Base-by-base conservation (phyloP, 441 rosid genomes). In the Rhodomyrtus psidioides region DNA sequence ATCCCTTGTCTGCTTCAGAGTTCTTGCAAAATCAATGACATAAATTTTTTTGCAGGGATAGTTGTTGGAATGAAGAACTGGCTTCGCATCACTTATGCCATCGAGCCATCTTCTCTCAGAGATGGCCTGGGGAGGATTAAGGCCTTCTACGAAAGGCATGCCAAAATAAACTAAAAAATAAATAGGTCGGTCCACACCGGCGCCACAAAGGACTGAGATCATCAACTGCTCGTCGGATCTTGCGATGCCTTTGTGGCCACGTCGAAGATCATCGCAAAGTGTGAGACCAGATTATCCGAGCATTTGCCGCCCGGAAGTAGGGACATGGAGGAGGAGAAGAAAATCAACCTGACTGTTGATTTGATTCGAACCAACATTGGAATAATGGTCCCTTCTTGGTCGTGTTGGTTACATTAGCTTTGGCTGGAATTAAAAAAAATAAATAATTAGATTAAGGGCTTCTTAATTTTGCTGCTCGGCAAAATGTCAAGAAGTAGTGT, bases 81-180 rank as follows among this genome's bases (percentile, higher is more conserved):
- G 95, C 91, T 92, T 30, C 92, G 90, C 27, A 83, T 93, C 46
- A 92, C 91, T 15, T 92, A 92, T 62, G 92, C 92, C 0, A 79
- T 87, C 28, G 93, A 92, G 86, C 83, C 87, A 26, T 83, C 88
- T 24, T 87, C 87, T 70, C 92, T 91, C 16, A 65, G 60, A 84
- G 94, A 90, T 1, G 94, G 92, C 26, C 53, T 91, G 8, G 55
- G 30, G 39, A 87, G 95, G 90, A 84, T 91, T 14, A 91, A 86
- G 70, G 90, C 89, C 85, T 93, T 93, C 85, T 56, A 62, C 12
- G 85, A 86, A 70, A 91, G 92, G 88, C 92, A 93, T 85, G 87
- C 91, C 19, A 89, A 89, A 85, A 90, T n/a, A n/a, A n/a, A n/a
- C n/a, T n/a, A 89, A 89, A 85, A 89, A 44, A 51, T 28, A 82